Evolutionary conservation across 352 stramenopile species (phyloP).

Genomic region (Discostella stelligera): DNA sequence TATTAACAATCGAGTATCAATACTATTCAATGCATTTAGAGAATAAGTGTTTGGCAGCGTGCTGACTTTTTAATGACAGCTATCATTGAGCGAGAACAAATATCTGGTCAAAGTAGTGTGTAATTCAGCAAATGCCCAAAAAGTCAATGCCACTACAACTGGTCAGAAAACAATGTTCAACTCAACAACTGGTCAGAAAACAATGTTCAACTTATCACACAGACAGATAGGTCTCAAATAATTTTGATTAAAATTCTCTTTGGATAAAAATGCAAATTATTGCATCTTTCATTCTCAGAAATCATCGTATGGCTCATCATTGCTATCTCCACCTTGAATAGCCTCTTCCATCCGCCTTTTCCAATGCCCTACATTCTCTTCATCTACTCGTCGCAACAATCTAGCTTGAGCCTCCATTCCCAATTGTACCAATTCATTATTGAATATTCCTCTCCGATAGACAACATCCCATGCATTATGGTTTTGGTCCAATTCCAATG

Average conservation of each 20-base stretch:
- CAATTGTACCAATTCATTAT: constrained; percentile 2
- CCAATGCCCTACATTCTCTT: constrained; percentile 32
- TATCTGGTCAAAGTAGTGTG: too few relatives aligned
- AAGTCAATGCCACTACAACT: too few relatives aligned
- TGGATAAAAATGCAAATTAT: background rate
- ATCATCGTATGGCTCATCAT: background rate
- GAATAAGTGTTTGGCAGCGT: too few relatives aligned
- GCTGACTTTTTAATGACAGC: too few relatives aligned
- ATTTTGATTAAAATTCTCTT: background rate
- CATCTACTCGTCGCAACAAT: constrained; percentile 24
- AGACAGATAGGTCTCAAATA: too few relatives aligned
- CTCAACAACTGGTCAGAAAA: too few relatives aligned
- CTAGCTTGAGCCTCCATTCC: constrained; percentile 25
- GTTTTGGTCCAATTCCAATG: constrained; percentile 43
- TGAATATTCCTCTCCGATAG: constrained; percentile 20
- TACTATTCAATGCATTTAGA: too few relatives aligned
- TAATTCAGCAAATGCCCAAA: too few relatives aligned
- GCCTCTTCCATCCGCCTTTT: constrained; percentile 28
- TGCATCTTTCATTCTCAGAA: background rate
- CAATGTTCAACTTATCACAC: too few relatives aligned
- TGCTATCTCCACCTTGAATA: background rate
- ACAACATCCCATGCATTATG: constrained; percentile 34
- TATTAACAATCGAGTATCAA: too few relatives aligned
- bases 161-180: too few relatives aligned
- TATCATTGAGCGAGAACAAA: too few relatives aligned